Evolutionary conservation across 768 basidiomycete species (phyloP).

Genomic region (Hygrophoropsis aurantiaca): DNA sequence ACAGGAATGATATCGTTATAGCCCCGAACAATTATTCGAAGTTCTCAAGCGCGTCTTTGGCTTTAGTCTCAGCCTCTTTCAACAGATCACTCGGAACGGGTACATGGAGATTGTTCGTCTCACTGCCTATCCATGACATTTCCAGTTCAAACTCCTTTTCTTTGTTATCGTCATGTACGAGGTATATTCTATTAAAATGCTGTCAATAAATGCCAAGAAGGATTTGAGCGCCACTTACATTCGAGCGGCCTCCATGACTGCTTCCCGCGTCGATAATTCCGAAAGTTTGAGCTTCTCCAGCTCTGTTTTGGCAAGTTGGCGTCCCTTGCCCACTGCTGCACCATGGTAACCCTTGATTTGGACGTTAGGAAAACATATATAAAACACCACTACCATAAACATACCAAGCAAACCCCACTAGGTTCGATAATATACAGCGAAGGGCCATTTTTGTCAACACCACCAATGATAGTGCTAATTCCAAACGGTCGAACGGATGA

Average conservation of each 20-base stretch:
- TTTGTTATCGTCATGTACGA: slow-evolving; percentile 96
- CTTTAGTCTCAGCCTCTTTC: slow-evolving; percentile 83
- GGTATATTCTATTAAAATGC: slow-evolving; percentile 71
- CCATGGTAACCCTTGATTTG: slow-evolving; percentile 90
- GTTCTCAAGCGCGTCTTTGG: slow-evolving; percentile 80
- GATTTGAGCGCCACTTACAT: slow-evolving; percentile 66
- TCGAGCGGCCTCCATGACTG: slow-evolving; percentile 89
- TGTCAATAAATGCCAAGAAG: slow-evolving; percentile 5
- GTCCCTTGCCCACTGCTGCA: slow-evolving; percentile 97
- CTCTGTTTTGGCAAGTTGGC: slow-evolving; percentile 96
- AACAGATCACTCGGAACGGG: slow-evolving; percentile 84
- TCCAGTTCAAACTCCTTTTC: slow-evolving; percentile 99
- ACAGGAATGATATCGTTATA: not conserved
- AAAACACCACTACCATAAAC: slow-evolving; percentile 23
- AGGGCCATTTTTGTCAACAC: slow-evolving; percentile 87
- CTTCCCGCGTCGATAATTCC: slow-evolving; percentile 78
- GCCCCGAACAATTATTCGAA: slow-evolving; percentile 40
- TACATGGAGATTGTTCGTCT: slow-evolving; percentile 76
- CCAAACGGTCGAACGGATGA: slow-evolving; percentile 98
- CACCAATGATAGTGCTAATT: slow-evolving; percentile 87
- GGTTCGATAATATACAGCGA: slow-evolving; percentile 90
- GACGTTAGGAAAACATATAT: not conserved
- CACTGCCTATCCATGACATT: slow-evolving; percentile 92
- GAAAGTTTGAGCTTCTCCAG: slow-evolving; percentile 91
- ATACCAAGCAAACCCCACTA: slow-evolving; percentile 85